Conservation (phyloP, 2,329 filamentous ascomycete species). For the Xylaria multiplex region DNA sequence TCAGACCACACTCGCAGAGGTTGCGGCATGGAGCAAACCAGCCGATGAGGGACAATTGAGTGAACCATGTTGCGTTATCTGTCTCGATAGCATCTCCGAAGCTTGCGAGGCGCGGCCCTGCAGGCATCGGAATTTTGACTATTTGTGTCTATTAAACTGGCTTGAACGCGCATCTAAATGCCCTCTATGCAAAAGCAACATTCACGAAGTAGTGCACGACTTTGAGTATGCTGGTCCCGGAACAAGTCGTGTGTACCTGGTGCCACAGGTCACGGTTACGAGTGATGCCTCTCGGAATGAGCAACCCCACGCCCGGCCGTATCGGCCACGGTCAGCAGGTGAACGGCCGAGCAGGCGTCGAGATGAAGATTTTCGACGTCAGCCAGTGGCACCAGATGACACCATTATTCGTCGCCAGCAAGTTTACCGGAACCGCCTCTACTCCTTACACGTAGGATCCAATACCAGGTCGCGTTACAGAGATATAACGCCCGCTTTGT, state of each 20-base stretch:
- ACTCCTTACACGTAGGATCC: constrained; percentile 83
- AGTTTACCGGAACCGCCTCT: constrained; percentile 77
- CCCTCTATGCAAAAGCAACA: constrained; percentile 76
- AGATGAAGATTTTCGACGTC: constrained; percentile 24
- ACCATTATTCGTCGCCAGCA: constrained; percentile 69
- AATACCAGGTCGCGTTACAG: constrained; percentile 81
- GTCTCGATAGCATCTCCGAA: constrained; percentile 79
- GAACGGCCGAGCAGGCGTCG: constrained; percentile 29
- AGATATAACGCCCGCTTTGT: constrained; percentile 74
- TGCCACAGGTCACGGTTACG: constrained; percentile 51
- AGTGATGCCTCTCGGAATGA: constrained; percentile 15
- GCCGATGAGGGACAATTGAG: constrained; percentile 46
- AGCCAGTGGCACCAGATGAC: constrained; percentile 42
- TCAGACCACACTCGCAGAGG: constrained; percentile 57
- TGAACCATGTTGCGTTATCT: constrained; percentile 80
- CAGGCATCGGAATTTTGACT: constrained; percentile 84
- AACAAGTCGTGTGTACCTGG: constrained; percentile 66
- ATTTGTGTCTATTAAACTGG: constrained; percentile 85
- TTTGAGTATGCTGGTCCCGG: constrained; percentile 59
- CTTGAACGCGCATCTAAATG: constrained; percentile 76
- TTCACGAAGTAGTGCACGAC: constrained; percentile 72
- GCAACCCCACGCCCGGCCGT: constrained; percentile 22
- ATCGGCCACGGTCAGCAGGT: not conserved
- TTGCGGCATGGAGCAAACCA: constrained; percentile 46
- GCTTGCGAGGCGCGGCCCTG: constrained; percentile 79